A percentile compares a stretch with the other conserved stretches of the same genome.
These are phyloP conservation scores for Phialocephala sp. DNA, from an alignment of 2,329 filamentous ascomycete species.

Conservation along the genomic window DNA sequence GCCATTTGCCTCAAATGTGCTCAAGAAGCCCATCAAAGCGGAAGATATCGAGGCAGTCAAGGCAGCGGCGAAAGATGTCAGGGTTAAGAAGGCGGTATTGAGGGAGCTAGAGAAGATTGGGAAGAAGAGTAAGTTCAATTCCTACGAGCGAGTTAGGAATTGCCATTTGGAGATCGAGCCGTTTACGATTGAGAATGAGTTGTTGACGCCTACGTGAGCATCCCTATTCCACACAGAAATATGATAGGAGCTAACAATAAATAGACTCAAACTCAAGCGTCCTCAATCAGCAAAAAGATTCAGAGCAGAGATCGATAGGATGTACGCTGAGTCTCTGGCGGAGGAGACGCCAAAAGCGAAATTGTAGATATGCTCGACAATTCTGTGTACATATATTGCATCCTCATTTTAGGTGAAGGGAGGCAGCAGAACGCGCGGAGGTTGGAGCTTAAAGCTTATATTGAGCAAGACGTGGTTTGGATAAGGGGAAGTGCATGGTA, in stretches of 20 bases:
- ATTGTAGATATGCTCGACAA: constrained; percentile 48
- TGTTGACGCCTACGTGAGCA: constrained; percentile 84
- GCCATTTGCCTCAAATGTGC: constrained; percentile 75
- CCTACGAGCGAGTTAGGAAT: constrained; percentile 82
- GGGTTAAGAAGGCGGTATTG: constrained; percentile 75
- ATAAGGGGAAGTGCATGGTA: neutral
- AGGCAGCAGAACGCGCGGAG: neutral
- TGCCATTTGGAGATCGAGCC: constrained; percentile 81
- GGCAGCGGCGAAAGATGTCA: constrained; percentile 69
- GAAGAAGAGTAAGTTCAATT: constrained; percentile 87
- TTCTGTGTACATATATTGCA: neutral
- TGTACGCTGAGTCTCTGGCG: constrained; percentile 43
- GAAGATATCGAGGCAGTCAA: constrained; percentile 72
- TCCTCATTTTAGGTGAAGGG: constrained; percentile 1
- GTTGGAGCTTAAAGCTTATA: neutral
- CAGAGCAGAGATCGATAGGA: constrained; percentile 39
- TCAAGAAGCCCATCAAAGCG: constrained; percentile 68
- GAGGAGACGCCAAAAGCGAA: constrained; percentile 48
- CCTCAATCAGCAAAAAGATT: constrained; percentile 66
- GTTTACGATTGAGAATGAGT: constrained; percentile 90
- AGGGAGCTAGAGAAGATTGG: constrained; percentile 80
- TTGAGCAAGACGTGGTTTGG: neutral
- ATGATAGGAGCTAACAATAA: constrained; percentile 31
- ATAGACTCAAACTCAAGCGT: constrained; percentile 73
- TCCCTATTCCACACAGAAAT: neutral